Base-by-base conservation (phyloP, 371 early-diverging fungal genomes). In the Chytridiales sp. region DNA sequence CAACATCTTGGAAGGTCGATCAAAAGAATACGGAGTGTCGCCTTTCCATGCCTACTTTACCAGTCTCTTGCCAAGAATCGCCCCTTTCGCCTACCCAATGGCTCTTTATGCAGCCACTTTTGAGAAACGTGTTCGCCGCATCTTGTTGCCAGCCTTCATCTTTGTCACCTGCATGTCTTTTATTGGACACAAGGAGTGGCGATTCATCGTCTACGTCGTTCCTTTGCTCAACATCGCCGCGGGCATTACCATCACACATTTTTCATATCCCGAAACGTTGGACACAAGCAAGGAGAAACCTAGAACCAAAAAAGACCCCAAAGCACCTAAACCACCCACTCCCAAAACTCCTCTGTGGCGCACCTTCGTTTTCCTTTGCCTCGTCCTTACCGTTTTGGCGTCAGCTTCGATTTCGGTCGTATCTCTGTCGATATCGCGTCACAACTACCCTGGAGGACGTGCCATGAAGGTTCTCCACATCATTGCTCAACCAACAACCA, bases 111-210 rank as follows among this genome's bases (percentile, higher is more conserved):
- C 66, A 22, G 36, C 47, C 30, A 24, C 39, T 6, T 27, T 27
- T 1, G 54, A 83, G 59, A 58, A 19, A 2, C 75, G 79, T 15
- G 69, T 78, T 17, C 71, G 85, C 26, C 77, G 82, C 9, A 69
- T 87, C 26, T 64, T 88, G 21, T 41, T 70, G 4, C 88, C 92
- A 0, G 68, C 76, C 3, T 26, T 82, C 4, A 62, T 75, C 15
- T 92, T 85, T 64, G 74, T 89, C 4, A 49, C 58, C 11, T 19
- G 84, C 0, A 91, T 93, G 59, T 92, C 93, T 11, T 69, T 78
- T 24, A 73, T 94, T 22, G 85, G 85, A 3, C 99, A 98, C 73
- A 98, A 98, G 73, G 99, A 98, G 68, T 94, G 94, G 94, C 80
- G 99, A 15, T 98, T 98, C 67, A 82, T 97, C 4, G 65, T 97